A percentile compares a stretch with the other conserved stretches of the same genome.
Conservation (phyloP, 2,329 filamentous ascomycete species). For the Penicillium concentricum region DNA sequence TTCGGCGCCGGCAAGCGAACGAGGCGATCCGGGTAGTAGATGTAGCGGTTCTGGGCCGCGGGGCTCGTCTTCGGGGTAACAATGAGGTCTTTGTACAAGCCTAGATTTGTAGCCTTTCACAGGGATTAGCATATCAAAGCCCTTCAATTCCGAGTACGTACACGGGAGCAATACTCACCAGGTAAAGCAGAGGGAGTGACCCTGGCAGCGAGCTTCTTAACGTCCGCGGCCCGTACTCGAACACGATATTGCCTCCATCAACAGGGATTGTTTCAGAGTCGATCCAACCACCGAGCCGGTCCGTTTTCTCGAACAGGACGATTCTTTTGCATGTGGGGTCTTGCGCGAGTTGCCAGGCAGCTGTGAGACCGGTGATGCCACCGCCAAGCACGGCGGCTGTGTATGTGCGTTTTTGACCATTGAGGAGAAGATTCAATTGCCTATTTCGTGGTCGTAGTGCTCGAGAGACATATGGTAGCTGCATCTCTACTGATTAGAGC, state of each 20-base stretch:
- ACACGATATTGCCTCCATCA: constrained; percentile 63
- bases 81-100: constrained; percentile 57
- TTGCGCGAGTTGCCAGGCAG: constrained; percentile 73
- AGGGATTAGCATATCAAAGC: constrained; percentile 10
- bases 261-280: constrained; percentile 61
- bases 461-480: constrained; percentile 23
- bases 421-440: constrained; percentile 18
- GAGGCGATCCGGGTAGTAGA: constrained; percentile 86
- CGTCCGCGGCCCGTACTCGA: constrained; percentile 82
- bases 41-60: constrained; percentile 65
- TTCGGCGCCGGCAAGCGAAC: constrained; percentile 59
- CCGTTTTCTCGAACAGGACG: constrained; percentile 74
- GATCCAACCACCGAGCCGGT: constrained; percentile 80
- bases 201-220: constrained; percentile 60
- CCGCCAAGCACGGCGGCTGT: constrained; percentile 71
- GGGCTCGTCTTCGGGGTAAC: constrained; percentile 52
- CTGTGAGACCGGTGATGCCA: constrained; percentile 77
- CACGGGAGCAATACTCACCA: constrained; percentile 55
- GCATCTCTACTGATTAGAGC: constrained; percentile 24
- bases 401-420: constrained; percentile 29
- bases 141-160: not conserved
- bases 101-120: constrained; percentile 57
- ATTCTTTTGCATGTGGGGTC: constrained; percentile 68
- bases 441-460: constrained; percentile 15
- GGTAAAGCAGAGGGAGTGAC: constrained; percentile 65